Conservation (phyloP, 768 basidiomycete species). For the Agaricus subrufescens region DNA sequence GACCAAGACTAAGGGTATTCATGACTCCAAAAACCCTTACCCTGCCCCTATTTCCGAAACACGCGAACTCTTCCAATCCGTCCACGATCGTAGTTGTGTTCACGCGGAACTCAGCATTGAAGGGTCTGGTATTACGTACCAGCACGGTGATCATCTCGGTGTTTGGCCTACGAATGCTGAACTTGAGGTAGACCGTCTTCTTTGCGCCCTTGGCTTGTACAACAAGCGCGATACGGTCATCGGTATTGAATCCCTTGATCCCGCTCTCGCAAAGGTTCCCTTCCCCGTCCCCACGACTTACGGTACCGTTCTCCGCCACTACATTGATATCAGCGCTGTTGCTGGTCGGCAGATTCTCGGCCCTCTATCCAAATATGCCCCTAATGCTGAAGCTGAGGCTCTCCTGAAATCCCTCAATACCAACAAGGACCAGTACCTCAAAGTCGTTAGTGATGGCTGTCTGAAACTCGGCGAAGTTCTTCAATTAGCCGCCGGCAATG, state of each 20-base stretch:
- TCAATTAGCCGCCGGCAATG: conserved; percentile 83
- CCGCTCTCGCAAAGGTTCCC: conserved; percentile 95
- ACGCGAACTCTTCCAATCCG: conserved; percentile 79
- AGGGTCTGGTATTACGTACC: conserved; percentile 96
- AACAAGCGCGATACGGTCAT: conserved; percentile 81
- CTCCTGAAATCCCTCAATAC: conserved; percentile 73
- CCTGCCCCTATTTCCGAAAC: conserved; percentile 75
- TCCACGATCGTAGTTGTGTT: conserved; percentile 82
- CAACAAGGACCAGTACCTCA: conserved; percentile 83
- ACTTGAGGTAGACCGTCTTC: conserved; percentile 82
- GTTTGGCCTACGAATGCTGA: conserved; percentile 97
- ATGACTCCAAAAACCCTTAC: conserved; percentile 97
- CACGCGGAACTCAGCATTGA: conserved; percentile 93
- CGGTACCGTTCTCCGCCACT: conserved; percentile 88
- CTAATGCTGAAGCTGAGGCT: conserved; percentile 69
- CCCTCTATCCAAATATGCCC: conserved; percentile 82
- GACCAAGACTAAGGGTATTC: conserved; percentile 90
- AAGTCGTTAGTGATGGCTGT: conserved; percentile 73
- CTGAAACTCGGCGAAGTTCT: conserved; percentile 92
- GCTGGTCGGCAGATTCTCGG: conserved; percentile 94
- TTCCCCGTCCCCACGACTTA: conserved; percentile 98
- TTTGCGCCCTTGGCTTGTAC: conserved; percentile 80
- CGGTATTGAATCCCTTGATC: conserved; percentile 94
- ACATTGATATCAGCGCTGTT: conserved; percentile 93
- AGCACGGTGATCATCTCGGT: conserved; percentile 97